Evolutionary conservation across 345 rosid species (phyloP), one percentile per base, ranked within the genome.

Genomic region (Citrus medica): DNA sequence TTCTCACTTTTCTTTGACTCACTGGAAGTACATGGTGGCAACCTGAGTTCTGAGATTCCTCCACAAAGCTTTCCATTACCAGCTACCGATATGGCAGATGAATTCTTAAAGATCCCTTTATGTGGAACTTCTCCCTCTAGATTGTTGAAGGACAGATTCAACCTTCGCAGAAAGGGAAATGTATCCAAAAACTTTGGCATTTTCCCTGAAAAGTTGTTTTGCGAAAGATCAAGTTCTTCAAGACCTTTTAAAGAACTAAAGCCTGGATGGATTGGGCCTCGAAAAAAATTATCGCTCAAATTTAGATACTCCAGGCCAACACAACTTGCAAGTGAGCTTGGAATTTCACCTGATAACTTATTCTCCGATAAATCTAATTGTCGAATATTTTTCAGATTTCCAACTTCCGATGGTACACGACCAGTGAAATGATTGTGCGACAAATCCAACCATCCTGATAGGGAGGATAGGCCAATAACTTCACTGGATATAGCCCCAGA

Each of bases 11-110:
- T 32, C 77, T 38, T 53, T 48, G 30, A 30, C 7, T 42, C 12
- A 46, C n/a, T 51, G 22, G 22, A 67, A 58, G 51, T 21, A 78
- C 77, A 74, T 13, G 67, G 21, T 3, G 76, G 81, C 25, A 80
- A 56, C 59, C 70, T 69, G 33, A 83, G 30, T 55, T 60, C 17
- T 1, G 30, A 33, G 1, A 33, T 30, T 3, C 81, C 86, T 37
- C 83, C 86, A 30, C 83, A 83, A 9, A 83, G 83, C 59, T 59
- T 56, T 5, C 17, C 4, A 64, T 80, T 83, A 55, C 81, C 79
- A 0, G 10, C 53, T 46, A 83, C 17, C 21, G 79, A 80, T 38
- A 62, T 37, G 22, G 37, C 80, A 30, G 65, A 60, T 0, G 22
- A 5, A 27, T 77, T 80, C 21, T 35, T 10, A 67, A 83, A 83